These are phyloP conservation scores for Poterioochromonas sp. DNA, from an alignment of 352 stramenopile genomes.

Conservation along the genomic window DNA sequence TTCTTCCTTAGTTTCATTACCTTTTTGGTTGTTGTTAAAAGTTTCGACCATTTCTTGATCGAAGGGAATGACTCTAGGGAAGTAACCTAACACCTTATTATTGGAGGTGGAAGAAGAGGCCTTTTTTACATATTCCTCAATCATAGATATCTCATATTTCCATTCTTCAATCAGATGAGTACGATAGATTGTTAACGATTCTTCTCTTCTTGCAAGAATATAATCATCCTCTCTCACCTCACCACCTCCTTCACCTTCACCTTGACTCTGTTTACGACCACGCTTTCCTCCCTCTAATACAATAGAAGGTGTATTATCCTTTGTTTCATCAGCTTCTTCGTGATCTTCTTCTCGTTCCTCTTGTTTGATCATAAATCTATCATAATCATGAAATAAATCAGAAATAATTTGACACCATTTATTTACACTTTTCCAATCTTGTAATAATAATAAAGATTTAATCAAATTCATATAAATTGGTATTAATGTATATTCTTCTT, in stretches of 20 bases:
- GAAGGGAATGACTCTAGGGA: no score
- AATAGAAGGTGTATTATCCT: background rate
- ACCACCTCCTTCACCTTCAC: background rate
- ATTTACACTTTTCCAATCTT: slow-evolving; percentile 15
- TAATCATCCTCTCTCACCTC: background rate
- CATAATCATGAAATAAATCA: no score
- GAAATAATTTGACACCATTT: background rate
- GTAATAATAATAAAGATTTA: background rate
- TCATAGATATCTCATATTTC: background rate
- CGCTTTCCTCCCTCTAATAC: slow-evolving; percentile 19
- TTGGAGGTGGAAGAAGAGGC: no score
- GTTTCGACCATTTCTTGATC: background rate
- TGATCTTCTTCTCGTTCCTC: background rate
- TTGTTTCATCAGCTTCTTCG: background rate
- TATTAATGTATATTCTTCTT: no score
- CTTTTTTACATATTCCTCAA: no score
- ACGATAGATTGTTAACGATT: slow-evolving; percentile 11
- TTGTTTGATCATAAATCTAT: no score
- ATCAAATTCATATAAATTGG: background rate
- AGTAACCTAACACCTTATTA: no score
- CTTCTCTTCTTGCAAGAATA: background rate
- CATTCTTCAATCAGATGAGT: background rate
- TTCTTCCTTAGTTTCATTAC: background rate
- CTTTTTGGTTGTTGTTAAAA: background rate
- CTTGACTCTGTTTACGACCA: background rate